These are phyloP conservation scores for Capronia epimyces DNA, from an alignment of 2,329 filamentous ascomycete species.

Conservation along the genomic window DNA sequence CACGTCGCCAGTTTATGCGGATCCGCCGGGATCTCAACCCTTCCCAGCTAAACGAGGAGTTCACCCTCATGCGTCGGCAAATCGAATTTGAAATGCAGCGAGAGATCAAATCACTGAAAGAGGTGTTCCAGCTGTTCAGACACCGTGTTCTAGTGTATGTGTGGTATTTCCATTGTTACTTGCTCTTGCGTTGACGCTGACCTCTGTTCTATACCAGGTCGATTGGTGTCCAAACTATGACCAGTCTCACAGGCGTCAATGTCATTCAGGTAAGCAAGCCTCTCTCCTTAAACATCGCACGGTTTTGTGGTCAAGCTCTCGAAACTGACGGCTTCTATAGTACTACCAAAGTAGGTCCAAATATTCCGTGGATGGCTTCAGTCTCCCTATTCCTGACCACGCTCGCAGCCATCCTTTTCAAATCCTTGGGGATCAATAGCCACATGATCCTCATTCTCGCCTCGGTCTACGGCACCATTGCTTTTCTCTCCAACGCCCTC, in stretches of 20 bases:
- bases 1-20: conserved; percentile 56
- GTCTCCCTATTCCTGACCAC: not conserved
- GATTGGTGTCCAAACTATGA: conserved; percentile 73
- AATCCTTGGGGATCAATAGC: conserved; percentile 51
- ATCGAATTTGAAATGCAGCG: conserved; percentile 71
- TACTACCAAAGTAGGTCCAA: conserved; percentile 57
- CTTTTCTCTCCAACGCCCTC: conserved; percentile 69
- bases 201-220: conserved; percentile 39
- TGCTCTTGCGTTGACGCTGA: conserved; percentile 52
- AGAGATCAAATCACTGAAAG: conserved; percentile 48
- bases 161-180: conserved; percentile 51
- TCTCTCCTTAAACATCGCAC: not conserved
- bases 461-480: conserved; percentile 83
- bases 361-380: not conserved
- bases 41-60: conserved; percentile 68
- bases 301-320: not conserved
- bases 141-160: conserved; percentile 54
- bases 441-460: conserved; percentile 60
- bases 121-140: conserved; percentile 60
- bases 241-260: conserved; percentile 80
- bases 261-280: conserved; percentile 62
- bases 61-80: conserved; percentile 82
- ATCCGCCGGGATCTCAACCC: conserved; percentile 74
- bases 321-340: conserved; percentile 2
- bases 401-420: conserved; percentile 60